Evolutionary conservation across 179 eudicot genomes (phyloP).

Genomic region (Dionaea muscipula): DNA sequence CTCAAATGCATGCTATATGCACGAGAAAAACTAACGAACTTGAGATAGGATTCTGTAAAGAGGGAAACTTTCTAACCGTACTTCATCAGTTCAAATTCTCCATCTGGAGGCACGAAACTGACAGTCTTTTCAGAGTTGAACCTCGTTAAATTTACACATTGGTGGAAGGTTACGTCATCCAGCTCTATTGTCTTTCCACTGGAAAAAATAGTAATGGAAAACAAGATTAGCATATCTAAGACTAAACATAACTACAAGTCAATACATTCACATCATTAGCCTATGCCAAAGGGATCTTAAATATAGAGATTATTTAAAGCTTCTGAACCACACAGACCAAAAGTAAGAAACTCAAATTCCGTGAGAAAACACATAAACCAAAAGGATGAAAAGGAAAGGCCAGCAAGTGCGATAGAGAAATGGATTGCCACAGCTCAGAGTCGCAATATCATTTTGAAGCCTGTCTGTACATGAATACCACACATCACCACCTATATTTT

Average conservation of each 20-base stretch:
- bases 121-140: conserved; percentile 98
- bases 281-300: too few species aligned
- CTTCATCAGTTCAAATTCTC: conserved; percentile 99
- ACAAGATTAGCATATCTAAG: neutral
- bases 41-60: neutral
- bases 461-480: too few species aligned
- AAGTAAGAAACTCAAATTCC: too few species aligned
- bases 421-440: too few species aligned
- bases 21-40: neutral
- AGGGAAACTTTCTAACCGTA: conserved; percentile 26
- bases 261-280: neutral
- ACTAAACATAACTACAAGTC: neutral
- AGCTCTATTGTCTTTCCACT: conserved; percentile 94
- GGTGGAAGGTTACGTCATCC: conserved; percentile 98
- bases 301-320: too few species aligned
- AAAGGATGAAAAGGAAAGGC: too few species aligned
- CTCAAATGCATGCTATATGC: neutral
- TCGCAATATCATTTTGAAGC: too few species aligned
- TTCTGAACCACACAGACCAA: too few species aligned
- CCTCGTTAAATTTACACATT: conserved; percentile 94
- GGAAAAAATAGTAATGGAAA: conserved; percentile 14
- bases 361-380: too few species aligned
- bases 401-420: too few species aligned
- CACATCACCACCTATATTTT: too few species aligned
- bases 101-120: conserved; percentile 99